Percentiles rank a stretch among this genome's conserved stretches.
phyloP scores from a whole-genome alignment of 805 yeast genomes.

The Pichia ethanolica region DNA sequence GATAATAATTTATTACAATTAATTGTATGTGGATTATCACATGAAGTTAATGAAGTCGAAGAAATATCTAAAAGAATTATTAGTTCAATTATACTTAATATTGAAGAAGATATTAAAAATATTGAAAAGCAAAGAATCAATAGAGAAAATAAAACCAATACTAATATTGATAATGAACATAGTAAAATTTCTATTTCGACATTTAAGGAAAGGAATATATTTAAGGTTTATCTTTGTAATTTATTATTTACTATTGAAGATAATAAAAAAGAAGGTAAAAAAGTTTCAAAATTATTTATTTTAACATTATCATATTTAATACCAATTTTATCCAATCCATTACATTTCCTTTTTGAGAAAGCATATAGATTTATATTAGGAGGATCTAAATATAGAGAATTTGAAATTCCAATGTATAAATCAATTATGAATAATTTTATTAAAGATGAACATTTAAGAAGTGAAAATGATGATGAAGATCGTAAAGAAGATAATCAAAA shows the following conservation, averaged over 20 bases:
- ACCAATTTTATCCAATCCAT: conserved; percentile 57
- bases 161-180: background rate
- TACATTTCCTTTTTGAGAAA: conserved; percentile 67
- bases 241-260: conserved; percentile 32
- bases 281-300: conserved; percentile 44
- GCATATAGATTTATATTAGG: conserved; percentile 58
- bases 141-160: background rate
- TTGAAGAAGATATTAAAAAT: conserved; percentile 32
- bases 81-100: conserved; percentile 34
- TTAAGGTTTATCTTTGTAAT: conserved; percentile 47
- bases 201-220: conserved; percentile 50
- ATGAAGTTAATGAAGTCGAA: conserved; percentile 21
- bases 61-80: conserved; percentile 39
- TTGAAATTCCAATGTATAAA: conserved; percentile 41
- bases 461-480: conserved; percentile 33
- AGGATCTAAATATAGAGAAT: conserved; percentile 37
- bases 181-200: conserved; percentile 9
- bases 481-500: conserved; percentile 33
- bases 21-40: conserved; percentile 40
- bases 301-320: conserved; percentile 47
- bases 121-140: conserved; percentile 11
- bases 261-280: conserved; percentile 4
- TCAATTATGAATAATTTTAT: conserved; percentile 28
- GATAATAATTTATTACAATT: conserved; percentile 50
- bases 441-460: conserved; percentile 19